Evolutionary conservation across 139 green algal genomes (phyloP), one percentile per base, ranked within the genome.

Genomic region (Micractinium sp.): DNA sequence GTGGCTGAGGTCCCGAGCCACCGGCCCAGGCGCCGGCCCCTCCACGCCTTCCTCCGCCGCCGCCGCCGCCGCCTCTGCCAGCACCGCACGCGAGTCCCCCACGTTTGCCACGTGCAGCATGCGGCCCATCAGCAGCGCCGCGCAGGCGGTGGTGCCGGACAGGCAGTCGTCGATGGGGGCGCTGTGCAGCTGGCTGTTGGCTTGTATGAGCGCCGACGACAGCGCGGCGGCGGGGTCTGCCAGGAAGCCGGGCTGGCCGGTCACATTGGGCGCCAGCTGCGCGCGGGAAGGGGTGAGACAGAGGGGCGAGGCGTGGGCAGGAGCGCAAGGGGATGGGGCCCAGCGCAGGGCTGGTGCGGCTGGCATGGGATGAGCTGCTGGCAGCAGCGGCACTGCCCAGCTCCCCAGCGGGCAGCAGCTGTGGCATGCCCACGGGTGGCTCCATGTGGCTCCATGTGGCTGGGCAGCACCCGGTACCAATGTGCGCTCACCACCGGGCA

Each of bases 71-170:
- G 15, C 33, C 36, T 67, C n/a, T 36, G 94, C 96, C 36, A 98
- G 80, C 33, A 99, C 95, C 31, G 96, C 95, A 22, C 97, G 92
- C 22, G 95, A 98, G 91, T 99, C 97, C 3, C 97, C 97, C 38
- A 99, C 97, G 89, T 99, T 99, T 22, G 95, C 96, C 0, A 98
- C 93, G 76, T 96, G 95, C 53, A 98, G 80, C 13, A 71, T 95
- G 47, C 91, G 35, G 92, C 95, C 29, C 93, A 81, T 25, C 38
- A 99, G 36, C 15, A 99, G 87, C 23, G 95, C 87, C 0, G 92
- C 87, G 74, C 98, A 95, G 77, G 94, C 97, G 53, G 97, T 99
- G 16, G 96, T 99, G 71, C 97, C 97, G 61, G 90, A 95, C 90
- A 97, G 93, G 12, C 90, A 90, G 90, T 98, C 96, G 78, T 98